A percentile compares a stretch with the other conserved stretches of the same genome.
Evolutionary conservation across 495 filamentous ascomycete genomes (phyloP).

Genomic region (Corynascus novoguineensis): DNA sequence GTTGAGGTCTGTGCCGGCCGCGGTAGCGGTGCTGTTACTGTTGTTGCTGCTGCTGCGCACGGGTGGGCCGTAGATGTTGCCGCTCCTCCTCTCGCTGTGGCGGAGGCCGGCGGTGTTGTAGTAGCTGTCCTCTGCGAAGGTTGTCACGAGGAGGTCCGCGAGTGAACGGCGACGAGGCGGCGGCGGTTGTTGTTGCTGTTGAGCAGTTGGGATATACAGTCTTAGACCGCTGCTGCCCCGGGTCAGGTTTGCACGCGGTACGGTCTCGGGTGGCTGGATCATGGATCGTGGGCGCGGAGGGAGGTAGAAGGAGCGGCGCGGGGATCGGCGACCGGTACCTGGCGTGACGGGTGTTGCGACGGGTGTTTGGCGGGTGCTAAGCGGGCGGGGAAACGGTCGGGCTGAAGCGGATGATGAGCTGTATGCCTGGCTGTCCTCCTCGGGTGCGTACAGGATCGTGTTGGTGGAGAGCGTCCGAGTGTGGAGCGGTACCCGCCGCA

Average conservation of each 20-base stretch:
- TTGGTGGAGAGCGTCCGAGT: constrained; percentile 66
- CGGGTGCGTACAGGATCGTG: constrained; percentile 69
- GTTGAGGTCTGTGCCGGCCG: no score
- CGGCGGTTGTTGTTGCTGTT: neutral
- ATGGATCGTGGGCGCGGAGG: constrained; percentile 46
- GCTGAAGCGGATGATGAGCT: constrained; percentile 47
- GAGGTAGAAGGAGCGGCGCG: constrained; percentile 40
- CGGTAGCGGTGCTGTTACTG: constrained; percentile 30
- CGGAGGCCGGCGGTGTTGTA: neutral
- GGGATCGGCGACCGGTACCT: constrained; percentile 42
- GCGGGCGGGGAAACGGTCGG: constrained; percentile 29
- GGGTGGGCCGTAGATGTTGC: neutral
- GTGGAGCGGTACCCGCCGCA: constrained; percentile 41
- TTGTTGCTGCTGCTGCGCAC: constrained; percentile 39
- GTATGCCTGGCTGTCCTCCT: constrained; percentile 31
- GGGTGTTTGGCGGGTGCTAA: constrained; percentile 34
- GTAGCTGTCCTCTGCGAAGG: constrained; percentile 33
- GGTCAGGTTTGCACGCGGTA: constrained; percentile 40
- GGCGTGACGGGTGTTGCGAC: constrained; percentile 35
- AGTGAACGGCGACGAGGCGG: constrained; percentile 10
- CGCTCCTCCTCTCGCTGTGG: neutral
- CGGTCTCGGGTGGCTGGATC: constrained; percentile 42
- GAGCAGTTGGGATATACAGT: constrained; percentile 20
- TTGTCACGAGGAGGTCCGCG: constrained; percentile 48
- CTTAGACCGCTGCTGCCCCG: constrained; percentile 14